A percentile compares a stretch with the other conserved stretches of the same genome.
Evolutionary conservation across 2,329 filamentous ascomycete genomes (phyloP).

Genomic region (Clonostachys sp.): DNA sequence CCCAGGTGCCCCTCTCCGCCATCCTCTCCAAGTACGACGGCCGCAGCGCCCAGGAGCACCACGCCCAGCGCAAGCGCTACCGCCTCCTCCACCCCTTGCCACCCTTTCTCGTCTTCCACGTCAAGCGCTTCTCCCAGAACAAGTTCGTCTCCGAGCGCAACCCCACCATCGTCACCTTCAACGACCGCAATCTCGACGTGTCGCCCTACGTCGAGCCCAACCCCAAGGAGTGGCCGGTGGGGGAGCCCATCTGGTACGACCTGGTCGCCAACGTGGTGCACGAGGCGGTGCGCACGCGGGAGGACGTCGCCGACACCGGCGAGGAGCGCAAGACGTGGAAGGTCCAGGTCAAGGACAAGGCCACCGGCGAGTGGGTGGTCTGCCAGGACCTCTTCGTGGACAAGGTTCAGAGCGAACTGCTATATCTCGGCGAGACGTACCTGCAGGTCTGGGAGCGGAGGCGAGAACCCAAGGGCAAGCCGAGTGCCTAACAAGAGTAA

Average conservation of each 20-base stretch:
- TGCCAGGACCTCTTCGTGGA: slow-evolving; percentile 94
- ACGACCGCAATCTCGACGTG: slow-evolving; percentile 77
- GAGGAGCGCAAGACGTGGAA: slow-evolving; percentile 91
- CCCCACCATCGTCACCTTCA: slow-evolving; percentile 96
- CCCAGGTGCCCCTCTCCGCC: slow-evolving; percentile 76
- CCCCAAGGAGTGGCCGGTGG: slow-evolving; percentile 61
- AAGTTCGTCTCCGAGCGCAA: slow-evolving; percentile 96
- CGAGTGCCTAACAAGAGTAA: background rate
- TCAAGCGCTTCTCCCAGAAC: slow-evolving; percentile 95
- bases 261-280: slow-evolving; percentile 92
- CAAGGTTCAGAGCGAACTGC: slow-evolving; percentile 78
- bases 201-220: slow-evolving; percentile 88
- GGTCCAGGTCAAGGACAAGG: slow-evolving; percentile 80
- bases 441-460: slow-evolving; percentile 94
- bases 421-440: slow-evolving; percentile 93
- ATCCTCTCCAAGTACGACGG: slow-evolving; percentile 94
- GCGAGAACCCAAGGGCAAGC: slow-evolving; percentile 38
- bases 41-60: slow-evolving; percentile 77
- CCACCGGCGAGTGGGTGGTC: slow-evolving; percentile 82
- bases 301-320: slow-evolving; percentile 84
- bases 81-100: slow-evolving; percentile 86
- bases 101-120: slow-evolving; percentile 86
- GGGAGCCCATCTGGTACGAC: slow-evolving; percentile 90
- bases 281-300: slow-evolving; percentile 71
- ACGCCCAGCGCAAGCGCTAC: slow-evolving; percentile 84